Percentiles rank a stretch among this genome's conserved stretches.
These are phyloP conservation scores for Clausena lansium DNA, from an alignment of 345 rosid genomes.

Conservation along the genomic window DNA sequence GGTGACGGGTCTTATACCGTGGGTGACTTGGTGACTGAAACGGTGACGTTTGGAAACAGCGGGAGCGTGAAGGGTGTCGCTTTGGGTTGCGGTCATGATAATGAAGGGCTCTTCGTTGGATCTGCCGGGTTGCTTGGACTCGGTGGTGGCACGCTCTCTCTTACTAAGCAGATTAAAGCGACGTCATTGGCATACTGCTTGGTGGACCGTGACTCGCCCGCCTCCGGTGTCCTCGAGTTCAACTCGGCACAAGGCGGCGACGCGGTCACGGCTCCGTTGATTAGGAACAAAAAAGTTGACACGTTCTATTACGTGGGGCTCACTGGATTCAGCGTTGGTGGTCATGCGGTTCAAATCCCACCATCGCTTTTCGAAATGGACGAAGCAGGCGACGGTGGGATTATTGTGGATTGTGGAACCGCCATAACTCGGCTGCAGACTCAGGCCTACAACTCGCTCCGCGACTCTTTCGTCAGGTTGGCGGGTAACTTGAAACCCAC, in stretches of 20 bases:
- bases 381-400: conserved; percentile 74
- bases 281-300: conserved; percentile 56
- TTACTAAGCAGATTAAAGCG: conserved; percentile 73
- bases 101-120: conserved; percentile 79
- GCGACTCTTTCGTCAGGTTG: conserved; percentile 62
- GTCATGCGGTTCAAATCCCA: conserved; percentile 50
- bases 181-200: conserved; percentile 82
- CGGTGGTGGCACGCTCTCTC: conserved; percentile 85
- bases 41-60: conserved; percentile 65
- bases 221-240: conserved; percentile 76
- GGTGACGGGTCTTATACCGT: conserved; percentile 90
- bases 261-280: conserved; percentile 58
- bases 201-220: conserved; percentile 73
- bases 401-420: conserved; percentile 89
- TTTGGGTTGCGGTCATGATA: conserved; percentile 85
- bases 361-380: conserved; percentile 58
- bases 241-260: conserved; percentile 49
- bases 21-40: conserved; percentile 70
- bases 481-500: conserved; percentile 38
- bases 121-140: conserved; percentile 89
- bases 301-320: conserved; percentile 87
- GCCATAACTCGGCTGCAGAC: conserved; percentile 83
- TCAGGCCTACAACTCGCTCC: conserved; percentile 68
- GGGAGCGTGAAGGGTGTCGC: conserved; percentile 43
- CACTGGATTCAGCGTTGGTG: conserved; percentile 86